Base-by-base conservation (phyloP, 805 yeast genomes). In the Hanseniaspora jakobsenii region DNA sequence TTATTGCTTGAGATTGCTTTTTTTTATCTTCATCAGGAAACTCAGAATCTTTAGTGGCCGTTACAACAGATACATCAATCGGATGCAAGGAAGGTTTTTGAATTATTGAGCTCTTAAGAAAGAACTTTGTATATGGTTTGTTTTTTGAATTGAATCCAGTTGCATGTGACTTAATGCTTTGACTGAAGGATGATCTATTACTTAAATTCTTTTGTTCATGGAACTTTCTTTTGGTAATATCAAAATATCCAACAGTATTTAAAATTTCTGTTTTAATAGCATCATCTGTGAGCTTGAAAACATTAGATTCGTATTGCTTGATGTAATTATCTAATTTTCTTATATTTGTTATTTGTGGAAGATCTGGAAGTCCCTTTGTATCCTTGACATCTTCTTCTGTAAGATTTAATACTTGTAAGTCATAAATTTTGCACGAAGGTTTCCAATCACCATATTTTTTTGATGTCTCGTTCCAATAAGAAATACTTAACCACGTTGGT, bases 391-490 rank as follows among this genome's bases (percentile, higher is more conserved):
- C 95, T 53, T 83, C 84, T 54, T 89, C 97, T 79, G 89, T 85
- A 6, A 91, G 73, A 0, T 97, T 97, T 93, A 89, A 89, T 96
- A 91, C 91, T 59, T 91, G 97, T 16, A 91, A 63, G 55, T 89
- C 97, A 59, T 91, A 89, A 40, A 91, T 87, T 54, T 84, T 85
- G 60, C 96, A 86, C 28, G 91, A 67, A 0, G 98, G 96, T n/a
- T 80, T 72, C 96, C 97, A 89, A 52, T 75, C 81, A 19, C 51
- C 52, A 26, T 66, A 66, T 21, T 53, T 62, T 60, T 57, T 65
- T 47, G 53, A 56, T 30, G 62, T 56, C 39, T 80, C 83, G 44
- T 72, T 75, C 82, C 94, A 91, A 55, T 81, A 91, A 0, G 95
- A 86, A 12, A 87, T 80, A 57, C 93, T 95, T 54, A 91, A 73